Conservation (phyloP, 345 rosid species). For the Dovyalis caffra region DNA sequence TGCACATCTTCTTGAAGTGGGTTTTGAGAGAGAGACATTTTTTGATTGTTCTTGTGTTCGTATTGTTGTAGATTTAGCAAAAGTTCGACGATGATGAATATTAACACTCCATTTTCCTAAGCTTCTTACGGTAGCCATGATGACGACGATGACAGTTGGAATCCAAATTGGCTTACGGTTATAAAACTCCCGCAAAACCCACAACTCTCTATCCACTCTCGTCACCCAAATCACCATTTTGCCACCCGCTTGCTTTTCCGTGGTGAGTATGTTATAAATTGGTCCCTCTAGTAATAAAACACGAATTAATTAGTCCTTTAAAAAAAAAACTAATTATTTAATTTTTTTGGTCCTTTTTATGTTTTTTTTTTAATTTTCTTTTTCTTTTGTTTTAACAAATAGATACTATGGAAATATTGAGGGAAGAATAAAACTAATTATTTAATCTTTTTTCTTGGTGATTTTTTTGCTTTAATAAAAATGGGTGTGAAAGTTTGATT, state of each 20-base stretch:
- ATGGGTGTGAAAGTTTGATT: too few relatives aligned
- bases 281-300: too few relatives aligned
- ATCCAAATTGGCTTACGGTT: slow-evolving; percentile 2
- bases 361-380: too few relatives aligned
- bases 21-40: slow-evolving; percentile 33
- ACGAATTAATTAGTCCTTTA: too few relatives aligned
- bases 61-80: slow-evolving; percentile 13
- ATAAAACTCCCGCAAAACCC: slow-evolving; percentile 7
- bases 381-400: too few relatives aligned
- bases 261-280: too few relatives aligned
- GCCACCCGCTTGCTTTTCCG: slow-evolving; percentile 5
- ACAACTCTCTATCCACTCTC: slow-evolving; percentile 20
- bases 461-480: too few relatives aligned
- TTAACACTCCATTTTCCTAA: slow-evolving; percentile 27
- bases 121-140: slow-evolving; percentile 33
- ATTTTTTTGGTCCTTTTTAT: too few relatives aligned
- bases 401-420: too few relatives aligned
- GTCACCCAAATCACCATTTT: slow-evolving; percentile 20
- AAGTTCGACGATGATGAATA: slow-evolving; percentile 24
- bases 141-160: slow-evolving; percentile 23
- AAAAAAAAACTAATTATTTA: too few relatives aligned
- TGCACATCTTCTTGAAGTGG: slow-evolving; percentile 58
- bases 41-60: slow-evolving; percentile 25
- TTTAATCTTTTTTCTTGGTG: too few relatives aligned
- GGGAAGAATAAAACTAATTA: too few relatives aligned